phyloP scores from a whole-genome alignment of 306 rosid genomes.

The Crotalaria pallida region DNA sequence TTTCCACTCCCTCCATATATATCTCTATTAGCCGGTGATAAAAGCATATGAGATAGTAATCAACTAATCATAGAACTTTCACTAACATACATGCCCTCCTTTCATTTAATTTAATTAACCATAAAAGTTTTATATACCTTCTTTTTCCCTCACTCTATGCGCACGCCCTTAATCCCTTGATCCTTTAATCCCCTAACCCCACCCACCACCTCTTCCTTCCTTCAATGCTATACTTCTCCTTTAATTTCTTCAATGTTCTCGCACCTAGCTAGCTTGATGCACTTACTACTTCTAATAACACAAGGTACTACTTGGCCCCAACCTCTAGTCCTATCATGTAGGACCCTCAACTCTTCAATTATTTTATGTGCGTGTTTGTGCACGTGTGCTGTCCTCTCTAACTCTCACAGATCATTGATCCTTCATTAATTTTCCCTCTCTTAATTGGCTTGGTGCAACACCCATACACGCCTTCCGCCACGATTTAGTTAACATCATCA shows the following conservation, averaged over 20 bases:
- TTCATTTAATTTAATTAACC: constrained; percentile 20
- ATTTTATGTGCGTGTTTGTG: constrained; percentile 57
- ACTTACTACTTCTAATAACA: constrained; percentile 12
- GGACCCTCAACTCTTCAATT: constrained; percentile 39
- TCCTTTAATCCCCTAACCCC: no score
- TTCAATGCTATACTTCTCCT: not conserved
- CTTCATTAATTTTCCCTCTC: constrained; percentile 17
- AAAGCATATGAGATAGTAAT: constrained; percentile 34
- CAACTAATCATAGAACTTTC: constrained; percentile 40
- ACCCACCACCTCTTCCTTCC: not conserved
- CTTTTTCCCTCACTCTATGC: constrained; percentile 3
- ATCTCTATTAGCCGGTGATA: not conserved
- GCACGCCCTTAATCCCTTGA: constrained; percentile 33
- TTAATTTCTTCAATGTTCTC: not conserved
- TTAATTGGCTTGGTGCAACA: not conserved
- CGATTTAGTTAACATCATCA: not conserved
- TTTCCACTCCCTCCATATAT: not conserved
- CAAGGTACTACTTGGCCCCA: not conserved
- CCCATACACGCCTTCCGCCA: not conserved
- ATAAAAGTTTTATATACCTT: not conserved
- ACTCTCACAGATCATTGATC: constrained; percentile 9
- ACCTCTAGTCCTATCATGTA: constrained; percentile 23
- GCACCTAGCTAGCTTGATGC: not conserved
- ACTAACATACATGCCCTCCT: constrained; percentile 34
- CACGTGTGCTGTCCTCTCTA: constrained; percentile 81